A percentile compares a stretch with the other conserved stretches of the same genome.
phyloP scores from a whole-genome alignment of 179 eudicot species.

The Heliamphora ciliata region DNA sequence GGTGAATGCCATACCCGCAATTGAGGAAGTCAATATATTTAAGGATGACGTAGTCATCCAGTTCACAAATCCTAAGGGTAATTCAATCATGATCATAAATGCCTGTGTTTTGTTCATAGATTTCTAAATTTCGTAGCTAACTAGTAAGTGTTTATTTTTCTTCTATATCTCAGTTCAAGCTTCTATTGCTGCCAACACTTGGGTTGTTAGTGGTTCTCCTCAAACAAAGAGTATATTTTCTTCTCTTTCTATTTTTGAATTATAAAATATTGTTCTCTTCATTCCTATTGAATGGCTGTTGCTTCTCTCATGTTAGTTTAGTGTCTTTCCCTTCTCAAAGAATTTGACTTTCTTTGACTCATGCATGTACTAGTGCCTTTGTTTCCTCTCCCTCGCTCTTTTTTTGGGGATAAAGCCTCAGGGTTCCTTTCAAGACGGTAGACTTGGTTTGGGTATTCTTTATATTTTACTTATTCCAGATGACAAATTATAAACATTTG shows the following conservation, averaged over 20 bases:
- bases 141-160: background rate
- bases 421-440: background rate
- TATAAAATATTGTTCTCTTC: background rate
- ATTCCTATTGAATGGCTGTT: background rate
- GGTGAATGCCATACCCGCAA: slow-evolving; percentile 74
- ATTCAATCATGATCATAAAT: background rate
- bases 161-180: slow-evolving; percentile 67
- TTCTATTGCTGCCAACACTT: slow-evolving; percentile 83
- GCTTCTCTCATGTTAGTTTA: background rate
- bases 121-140: background rate
- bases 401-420: background rate
- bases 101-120: background rate
- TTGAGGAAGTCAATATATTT: slow-evolving; percentile 90
- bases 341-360: background rate
- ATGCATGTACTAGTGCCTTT: background rate
- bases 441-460: background rate
- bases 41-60: slow-evolving; percentile 89
- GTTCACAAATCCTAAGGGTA: slow-evolving; percentile 72
- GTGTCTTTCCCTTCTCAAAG: background rate
- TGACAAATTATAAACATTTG: too few relatives aligned
- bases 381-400: background rate
- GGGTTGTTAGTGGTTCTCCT: slow-evolving; percentile 93
- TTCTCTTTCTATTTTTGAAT: background rate
- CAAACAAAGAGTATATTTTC: slow-evolving; percentile 70
- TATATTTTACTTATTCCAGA: too few relatives aligned